Evolutionary conservation across 164 flowering plant species (phyloP).

Genomic region (Annona squamosa): DNA sequence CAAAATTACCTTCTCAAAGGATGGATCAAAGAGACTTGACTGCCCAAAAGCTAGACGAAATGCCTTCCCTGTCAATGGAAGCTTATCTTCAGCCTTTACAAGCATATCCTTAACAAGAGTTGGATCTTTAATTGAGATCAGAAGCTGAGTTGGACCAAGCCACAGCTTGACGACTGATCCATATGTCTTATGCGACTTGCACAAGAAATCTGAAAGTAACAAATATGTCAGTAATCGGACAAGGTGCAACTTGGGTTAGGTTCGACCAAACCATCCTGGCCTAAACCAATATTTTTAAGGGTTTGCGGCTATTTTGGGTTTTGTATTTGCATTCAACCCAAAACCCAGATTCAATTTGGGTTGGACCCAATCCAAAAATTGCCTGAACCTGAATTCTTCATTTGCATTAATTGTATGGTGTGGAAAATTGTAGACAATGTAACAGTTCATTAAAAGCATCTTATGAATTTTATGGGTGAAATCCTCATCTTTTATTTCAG

Average conservation of each 20-base stretch:
- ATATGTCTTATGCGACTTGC: slow-evolving; percentile 43
- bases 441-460: too few relatives aligned
- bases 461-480: too few relatives aligned
- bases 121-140: slow-evolving; percentile 57
- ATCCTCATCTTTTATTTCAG: too few relatives aligned
- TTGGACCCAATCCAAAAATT: too few relatives aligned
- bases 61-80: slow-evolving; percentile 51
- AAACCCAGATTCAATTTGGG: too few relatives aligned
- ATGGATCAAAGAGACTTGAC: slow-evolving; percentile 48
- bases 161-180: slow-evolving; percentile 60
- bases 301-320: too few relatives aligned
- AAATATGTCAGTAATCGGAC: not conserved
- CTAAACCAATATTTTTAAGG: too few relatives aligned
- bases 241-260: not conserved
- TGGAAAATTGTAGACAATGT: too few relatives aligned
- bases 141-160: slow-evolving; percentile 55
- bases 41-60: slow-evolving; percentile 54
- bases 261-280: too few relatives aligned
- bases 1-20: slow-evolving; percentile 40
- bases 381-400: too few relatives aligned
- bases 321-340: too few relatives aligned
- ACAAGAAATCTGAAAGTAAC: slow-evolving; percentile 30
- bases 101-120: slow-evolving; percentile 47
- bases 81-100: slow-evolving; percentile 51
- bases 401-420: too few relatives aligned